Evolutionary conservation across 495 filamentous ascomycete species (phyloP).

Genomic region (Pseudomonodictys pantanalensis): DNA sequence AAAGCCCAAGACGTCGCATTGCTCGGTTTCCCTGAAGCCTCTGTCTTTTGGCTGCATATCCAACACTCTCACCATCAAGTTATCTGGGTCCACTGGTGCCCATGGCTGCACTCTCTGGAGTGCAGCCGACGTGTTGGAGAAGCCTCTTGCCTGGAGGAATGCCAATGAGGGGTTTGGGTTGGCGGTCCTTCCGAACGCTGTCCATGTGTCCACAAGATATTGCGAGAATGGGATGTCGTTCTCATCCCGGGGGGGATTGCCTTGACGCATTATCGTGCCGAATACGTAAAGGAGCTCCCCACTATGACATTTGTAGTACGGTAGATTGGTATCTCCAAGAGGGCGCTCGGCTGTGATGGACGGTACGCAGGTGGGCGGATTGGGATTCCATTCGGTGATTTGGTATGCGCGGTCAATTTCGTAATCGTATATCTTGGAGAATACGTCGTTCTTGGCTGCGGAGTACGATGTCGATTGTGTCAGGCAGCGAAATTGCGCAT

Average conservation of each 20-base stretch:
- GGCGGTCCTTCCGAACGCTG: conserved; percentile 30
- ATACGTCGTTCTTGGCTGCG: conserved; percentile 38
- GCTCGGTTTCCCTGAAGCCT: conserved; percentile 17
- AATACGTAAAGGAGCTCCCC: conserved; percentile 52
- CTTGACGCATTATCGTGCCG: conserved; percentile 33
- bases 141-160: conserved; percentile 34
- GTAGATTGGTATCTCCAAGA: conserved; percentile 44
- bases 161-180: conserved; percentile 31
- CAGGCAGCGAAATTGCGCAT: conserved; percentile 52
- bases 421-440: conserved; percentile 42
- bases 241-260: conserved; percentile 31
- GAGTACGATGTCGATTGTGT: conserved; percentile 49
- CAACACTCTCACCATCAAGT: conserved; percentile 10
- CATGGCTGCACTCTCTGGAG: conserved; percentile 4
- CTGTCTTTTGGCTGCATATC: conserved; percentile 5
- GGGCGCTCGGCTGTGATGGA: conserved; percentile 40
- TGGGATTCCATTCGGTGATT: conserved; percentile 46
- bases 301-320: conserved; percentile 50
- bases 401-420: conserved; percentile 57
- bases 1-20: conserved; percentile 22
- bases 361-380: conserved; percentile 45
- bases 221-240: conserved; percentile 38
- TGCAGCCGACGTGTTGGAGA: conserved; percentile 28
- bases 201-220: conserved; percentile 35
- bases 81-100: conserved; percentile 3